Conservation (phyloP, 805 yeast genomes). For the Scheffersomyces spartinae region DNA sequence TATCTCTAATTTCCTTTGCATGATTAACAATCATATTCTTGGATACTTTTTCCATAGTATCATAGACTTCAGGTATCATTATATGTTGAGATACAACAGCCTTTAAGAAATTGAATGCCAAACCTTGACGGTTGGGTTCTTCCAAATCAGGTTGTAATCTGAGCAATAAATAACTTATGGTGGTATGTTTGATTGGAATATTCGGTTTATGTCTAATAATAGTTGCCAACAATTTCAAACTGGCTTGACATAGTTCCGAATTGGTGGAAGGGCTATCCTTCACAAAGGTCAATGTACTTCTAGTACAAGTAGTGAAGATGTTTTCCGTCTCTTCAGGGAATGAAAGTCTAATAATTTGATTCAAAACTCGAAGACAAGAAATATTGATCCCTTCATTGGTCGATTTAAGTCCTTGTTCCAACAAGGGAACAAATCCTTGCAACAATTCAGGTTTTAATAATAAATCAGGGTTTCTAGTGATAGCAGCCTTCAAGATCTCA, state of each 20-base stretch:
- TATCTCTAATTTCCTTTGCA: slow-evolving; percentile 67
- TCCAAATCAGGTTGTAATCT: slow-evolving; percentile 77
- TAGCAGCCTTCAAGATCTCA: slow-evolving; percentile 62
- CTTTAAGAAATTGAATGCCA: slow-evolving; percentile 75
- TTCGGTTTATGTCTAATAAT: slow-evolving; percentile 61
- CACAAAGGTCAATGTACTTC: slow-evolving; percentile 49
- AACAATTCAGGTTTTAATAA: slow-evolving; percentile 50
- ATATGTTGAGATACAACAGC: slow-evolving; percentile 66
- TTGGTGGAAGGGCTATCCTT: slow-evolving; percentile 71
- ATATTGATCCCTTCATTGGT: slow-evolving; percentile 71
- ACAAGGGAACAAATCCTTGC: slow-evolving; percentile 62
- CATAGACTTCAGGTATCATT: slow-evolving; percentile 81
- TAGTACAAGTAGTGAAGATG: slow-evolving; percentile 48
- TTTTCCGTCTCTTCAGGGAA: slow-evolving; percentile 42
- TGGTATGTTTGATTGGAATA: slow-evolving; percentile 53
- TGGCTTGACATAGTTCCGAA: slow-evolving; percentile 68
- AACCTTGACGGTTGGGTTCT: slow-evolving; percentile 80
- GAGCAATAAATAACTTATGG: slow-evolving; percentile 61
- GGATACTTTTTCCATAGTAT: slow-evolving; percentile 70
- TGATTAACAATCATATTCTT: slow-evolving; percentile 86
- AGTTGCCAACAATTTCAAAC: slow-evolving; percentile 62
- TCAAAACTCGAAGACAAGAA: slow-evolving; percentile 53
- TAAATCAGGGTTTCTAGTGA: slow-evolving; percentile 51
- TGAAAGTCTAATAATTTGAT: slow-evolving; percentile 48
- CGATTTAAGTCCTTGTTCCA: slow-evolving; percentile 48